Conservation (phyloP, 495 filamentous ascomycete species). For the Penicillium ucsense region DNA sequence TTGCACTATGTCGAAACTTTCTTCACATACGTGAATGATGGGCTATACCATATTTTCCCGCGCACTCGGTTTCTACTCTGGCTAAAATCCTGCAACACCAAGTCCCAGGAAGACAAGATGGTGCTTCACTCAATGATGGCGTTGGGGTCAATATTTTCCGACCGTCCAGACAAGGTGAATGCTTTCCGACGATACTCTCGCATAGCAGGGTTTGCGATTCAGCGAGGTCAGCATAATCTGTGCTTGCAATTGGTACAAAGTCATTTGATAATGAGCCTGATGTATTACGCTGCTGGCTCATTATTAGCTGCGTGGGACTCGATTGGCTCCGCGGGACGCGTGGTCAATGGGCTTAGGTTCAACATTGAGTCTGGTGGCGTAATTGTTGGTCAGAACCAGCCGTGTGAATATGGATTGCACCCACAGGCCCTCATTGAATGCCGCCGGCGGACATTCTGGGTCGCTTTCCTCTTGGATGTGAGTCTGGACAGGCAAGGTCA, state of each 20-base stretch:
- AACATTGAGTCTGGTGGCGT: constrained; percentile 50
- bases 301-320: constrained; percentile 49
- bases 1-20: constrained; percentile 45
- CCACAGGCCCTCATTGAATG: constrained; percentile 52
- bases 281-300: constrained; percentile 50
- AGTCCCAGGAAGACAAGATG: constrained; percentile 59
- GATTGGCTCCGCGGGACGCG: constrained; percentile 47
- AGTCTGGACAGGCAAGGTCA: constrained; percentile 8
- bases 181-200: constrained; percentile 42
- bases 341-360: constrained; percentile 45
- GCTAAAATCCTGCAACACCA: constrained; percentile 40
- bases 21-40: constrained; percentile 44
- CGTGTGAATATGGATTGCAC: constrained; percentile 47
- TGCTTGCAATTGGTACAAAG: constrained; percentile 54
- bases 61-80: constrained; percentile 41
- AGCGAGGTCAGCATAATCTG: constrained; percentile 37
- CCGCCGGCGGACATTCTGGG: constrained; percentile 59
- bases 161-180: constrained; percentile 36
- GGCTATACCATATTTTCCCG: constrained; percentile 49
- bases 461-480: constrained; percentile 52
- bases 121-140: constrained; percentile 57
- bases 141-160: constrained; percentile 47
- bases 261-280: constrained; percentile 52
- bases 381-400: constrained; percentile 30
- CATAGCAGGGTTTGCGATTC: constrained; percentile 49